Conservation (phyloP, 1,139 yeast species). For the Casaregolazyma lundiana region DNA sequence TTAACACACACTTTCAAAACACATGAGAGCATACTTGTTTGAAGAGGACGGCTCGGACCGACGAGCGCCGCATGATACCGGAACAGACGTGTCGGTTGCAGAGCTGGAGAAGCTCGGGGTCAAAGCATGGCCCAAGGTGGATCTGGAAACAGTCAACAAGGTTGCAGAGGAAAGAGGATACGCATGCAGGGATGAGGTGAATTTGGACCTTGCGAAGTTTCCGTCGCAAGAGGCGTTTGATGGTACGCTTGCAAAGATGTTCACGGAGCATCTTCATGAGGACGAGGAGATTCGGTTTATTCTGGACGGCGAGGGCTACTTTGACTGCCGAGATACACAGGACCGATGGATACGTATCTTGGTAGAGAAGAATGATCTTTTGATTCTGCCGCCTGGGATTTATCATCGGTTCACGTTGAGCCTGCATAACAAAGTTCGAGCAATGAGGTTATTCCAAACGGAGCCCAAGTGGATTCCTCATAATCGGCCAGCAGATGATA, state of each 20-base stretch:
- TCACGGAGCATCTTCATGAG: slow-evolving; percentile 88
- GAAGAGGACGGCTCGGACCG: slow-evolving; percentile 62
- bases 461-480: slow-evolving; percentile 97
- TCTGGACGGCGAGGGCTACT: slow-evolving; percentile 85
- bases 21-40: slow-evolving; percentile 62
- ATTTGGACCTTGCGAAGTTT: slow-evolving; percentile 56
- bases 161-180: slow-evolving; percentile 69
- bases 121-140: slow-evolving; percentile 48
- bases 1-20: background rate
- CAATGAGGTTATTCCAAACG: slow-evolving; percentile 81
- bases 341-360: slow-evolving; percentile 78
- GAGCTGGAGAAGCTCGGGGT: slow-evolving; percentile 64
- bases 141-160: slow-evolving; percentile 54
- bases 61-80: slow-evolving; percentile 69
- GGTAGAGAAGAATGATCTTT: slow-evolving; percentile 59
- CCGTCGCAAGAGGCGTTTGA: slow-evolving; percentile 62
- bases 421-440: slow-evolving; percentile 57
- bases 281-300: slow-evolving; percentile 95
- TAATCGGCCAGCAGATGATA: slow-evolving; percentile 53
- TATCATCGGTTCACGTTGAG: slow-evolving; percentile 87
- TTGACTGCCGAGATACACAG: slow-evolving; percentile 69
- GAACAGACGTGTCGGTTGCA: slow-evolving; percentile 47
- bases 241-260: slow-evolving; percentile 64
- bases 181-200: slow-evolving; percentile 72
- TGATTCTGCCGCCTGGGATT: slow-evolving; percentile 74